Evolutionary conservation across 345 rosid species (phyloP).

Genomic region (Brassica napus): DNA sequence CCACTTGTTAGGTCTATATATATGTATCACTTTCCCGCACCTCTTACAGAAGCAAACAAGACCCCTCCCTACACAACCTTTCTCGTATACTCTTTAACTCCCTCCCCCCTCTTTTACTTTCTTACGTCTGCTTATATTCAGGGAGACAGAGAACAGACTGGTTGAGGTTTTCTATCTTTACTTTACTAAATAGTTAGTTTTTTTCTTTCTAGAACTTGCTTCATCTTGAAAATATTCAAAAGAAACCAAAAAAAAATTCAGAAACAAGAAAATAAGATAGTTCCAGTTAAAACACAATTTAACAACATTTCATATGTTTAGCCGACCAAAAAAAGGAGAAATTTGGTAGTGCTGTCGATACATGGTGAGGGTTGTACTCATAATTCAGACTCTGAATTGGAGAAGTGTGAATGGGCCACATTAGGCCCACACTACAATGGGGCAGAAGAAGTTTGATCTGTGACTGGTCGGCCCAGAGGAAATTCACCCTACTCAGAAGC

Average conservation of each 20-base stretch:
- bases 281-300: neutral
- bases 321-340: too few species aligned
- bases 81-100: slow-evolving; percentile 14
- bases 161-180: neutral
- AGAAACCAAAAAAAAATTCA: too few species aligned
- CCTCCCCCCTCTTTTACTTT: neutral
- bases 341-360: too few species aligned
- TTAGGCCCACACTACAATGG: neutral
- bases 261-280: too few species aligned
- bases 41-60: slow-evolving; percentile 24
- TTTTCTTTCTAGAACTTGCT: neutral
- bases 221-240: neutral
- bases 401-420: neutral
- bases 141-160: neutral
- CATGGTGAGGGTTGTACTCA: too few species aligned
- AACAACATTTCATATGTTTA: neutral
- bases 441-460: neutral
- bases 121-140: neutral
- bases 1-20: slow-evolving; percentile 29
- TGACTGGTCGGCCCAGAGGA: neutral
- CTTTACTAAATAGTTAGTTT: neutral
- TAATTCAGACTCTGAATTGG: neutral
- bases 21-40: neutral
- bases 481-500: too few species aligned
- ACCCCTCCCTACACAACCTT: slow-evolving; percentile 1